phyloP scores from a whole-genome alignment of 129 eudicot genomes.

The Escallonia herrerae region DNA sequence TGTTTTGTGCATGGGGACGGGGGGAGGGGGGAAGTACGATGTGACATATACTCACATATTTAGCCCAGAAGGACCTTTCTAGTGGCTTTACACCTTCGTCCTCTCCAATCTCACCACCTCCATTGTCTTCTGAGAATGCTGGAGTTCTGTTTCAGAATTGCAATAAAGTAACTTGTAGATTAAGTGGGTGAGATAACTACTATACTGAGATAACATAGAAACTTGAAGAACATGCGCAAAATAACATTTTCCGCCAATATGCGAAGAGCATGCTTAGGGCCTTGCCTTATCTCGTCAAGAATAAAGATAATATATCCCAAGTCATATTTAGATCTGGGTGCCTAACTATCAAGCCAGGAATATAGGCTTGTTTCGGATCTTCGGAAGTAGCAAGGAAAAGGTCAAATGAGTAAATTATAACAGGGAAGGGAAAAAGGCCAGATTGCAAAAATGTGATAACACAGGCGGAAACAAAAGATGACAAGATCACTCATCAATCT shows the following conservation, averaged over 20 bases:
- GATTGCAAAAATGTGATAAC: too few relatives aligned
- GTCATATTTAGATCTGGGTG: too few relatives aligned
- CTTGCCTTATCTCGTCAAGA: background rate
- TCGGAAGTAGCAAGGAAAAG: too few relatives aligned
- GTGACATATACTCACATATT: conserved; percentile 56
- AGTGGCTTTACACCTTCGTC: conserved; percentile 72
- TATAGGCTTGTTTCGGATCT: too few relatives aligned
- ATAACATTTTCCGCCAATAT: background rate
- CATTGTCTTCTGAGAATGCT: conserved; percentile 70
- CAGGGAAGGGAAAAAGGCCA: too few relatives aligned
- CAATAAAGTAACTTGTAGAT: background rate
- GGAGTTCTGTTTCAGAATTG: conserved; percentile 62
- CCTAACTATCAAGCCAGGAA: too few relatives aligned
- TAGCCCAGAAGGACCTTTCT: conserved; percentile 96
- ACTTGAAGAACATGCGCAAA: too few relatives aligned
- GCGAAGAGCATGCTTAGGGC: background rate
- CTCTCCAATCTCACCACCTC: conserved; percentile 37
- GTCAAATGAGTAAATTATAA: too few relatives aligned
- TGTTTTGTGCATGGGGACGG: background rate
- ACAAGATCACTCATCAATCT: too few relatives aligned
- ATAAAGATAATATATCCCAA: background rate
- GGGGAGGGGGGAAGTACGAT: background rate
- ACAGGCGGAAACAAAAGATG: too few relatives aligned
- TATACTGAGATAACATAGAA: too few relatives aligned
- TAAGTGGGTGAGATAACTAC: too few relatives aligned